Percentiles rank a stretch among this genome's conserved stretches.
Conservation (phyloP, 306 rosid genomes). For the Oemleria cerasiformis region DNA sequence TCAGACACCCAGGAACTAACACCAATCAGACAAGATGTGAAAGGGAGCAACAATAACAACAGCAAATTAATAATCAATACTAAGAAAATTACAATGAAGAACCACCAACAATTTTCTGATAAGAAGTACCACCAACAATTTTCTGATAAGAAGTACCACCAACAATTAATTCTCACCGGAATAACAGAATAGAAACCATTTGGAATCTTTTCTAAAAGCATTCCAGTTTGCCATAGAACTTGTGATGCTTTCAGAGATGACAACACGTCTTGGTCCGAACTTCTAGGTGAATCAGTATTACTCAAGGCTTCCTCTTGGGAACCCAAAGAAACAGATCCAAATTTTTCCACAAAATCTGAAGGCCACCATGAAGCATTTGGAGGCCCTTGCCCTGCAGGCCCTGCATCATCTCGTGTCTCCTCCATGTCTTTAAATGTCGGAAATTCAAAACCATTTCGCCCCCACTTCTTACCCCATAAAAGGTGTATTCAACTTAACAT, state of each 20-base stretch:
- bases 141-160: conserved; percentile 30
- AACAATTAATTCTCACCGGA: conserved; percentile 55
- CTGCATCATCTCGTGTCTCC: conserved; percentile 84
- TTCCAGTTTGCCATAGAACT: conserved; percentile 82
- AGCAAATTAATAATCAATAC: not conserved
- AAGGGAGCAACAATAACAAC: conserved; percentile 12
- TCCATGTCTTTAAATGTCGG: conserved; percentile 73
- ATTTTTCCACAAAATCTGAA: conserved; percentile 77
- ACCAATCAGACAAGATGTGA: not conserved
- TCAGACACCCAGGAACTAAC: not conserved
- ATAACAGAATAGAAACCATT: conserved; percentile 90
- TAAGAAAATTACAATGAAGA: conserved; percentile 12
- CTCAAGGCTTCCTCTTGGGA: conserved; percentile 64
- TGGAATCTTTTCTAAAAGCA: conserved; percentile 88
- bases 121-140: conserved; percentile 30
- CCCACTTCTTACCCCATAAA: conserved; percentile 65
- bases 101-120: conserved; percentile 28
- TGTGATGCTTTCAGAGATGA: conserved; percentile 84
- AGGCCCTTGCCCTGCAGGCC: conserved; percentile 84
- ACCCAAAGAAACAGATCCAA: conserved; percentile 85
- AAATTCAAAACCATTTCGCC: conserved; percentile 83
- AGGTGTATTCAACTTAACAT: conserved; percentile 42
- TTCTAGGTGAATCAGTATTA: conserved; percentile 53
- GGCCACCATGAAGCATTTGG: conserved; percentile 89
- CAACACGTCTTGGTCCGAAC: conserved; percentile 49